Evolutionary conservation across 1,284 basidiomycete genomes (phyloP).

Genomic region (Ustilago xerochloae): DNA sequence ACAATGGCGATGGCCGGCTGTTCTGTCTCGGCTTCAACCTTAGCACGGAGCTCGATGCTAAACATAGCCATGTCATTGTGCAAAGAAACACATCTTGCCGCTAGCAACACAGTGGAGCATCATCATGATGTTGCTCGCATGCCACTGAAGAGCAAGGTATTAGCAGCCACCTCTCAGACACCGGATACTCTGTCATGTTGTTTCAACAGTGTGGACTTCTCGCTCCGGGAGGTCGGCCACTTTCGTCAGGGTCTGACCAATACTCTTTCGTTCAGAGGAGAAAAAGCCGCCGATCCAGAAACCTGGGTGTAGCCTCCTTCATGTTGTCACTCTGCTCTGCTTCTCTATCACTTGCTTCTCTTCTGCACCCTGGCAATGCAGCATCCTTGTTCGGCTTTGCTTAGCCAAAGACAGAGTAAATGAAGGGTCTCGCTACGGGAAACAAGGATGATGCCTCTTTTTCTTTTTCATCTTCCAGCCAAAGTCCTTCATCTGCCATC

Average conservation of each 20-base stretch:
- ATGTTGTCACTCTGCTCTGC: neutral
- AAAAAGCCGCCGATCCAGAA: slow-evolving; percentile 27
- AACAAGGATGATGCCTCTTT: neutral
- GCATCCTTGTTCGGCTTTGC: neutral
- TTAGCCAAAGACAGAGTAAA: slow-evolving; percentile 15
- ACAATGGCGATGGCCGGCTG: too few species aligned
- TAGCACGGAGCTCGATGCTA: neutral
- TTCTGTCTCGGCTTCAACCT: neutral
- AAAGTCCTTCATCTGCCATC: neutral
- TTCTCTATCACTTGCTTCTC: neutral
- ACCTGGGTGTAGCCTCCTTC: slow-evolving; percentile 17
- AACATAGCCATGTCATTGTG: too few species aligned
- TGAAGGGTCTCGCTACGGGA: neutral
- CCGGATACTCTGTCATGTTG: too few species aligned
- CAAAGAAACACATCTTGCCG: too few species aligned
- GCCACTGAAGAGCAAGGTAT: neutral
- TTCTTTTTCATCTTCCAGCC: neutral
- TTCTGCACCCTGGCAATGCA: neutral
- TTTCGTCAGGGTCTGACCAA: slow-evolving; percentile 21
- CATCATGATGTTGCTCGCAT: too few species aligned
- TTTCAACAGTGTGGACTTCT: too few species aligned
- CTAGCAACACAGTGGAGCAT: too few species aligned
- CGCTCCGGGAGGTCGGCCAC: neutral
- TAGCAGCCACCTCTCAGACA: too few species aligned
- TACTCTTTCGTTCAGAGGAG: neutral